A percentile compares a stretch with the other conserved stretches of the same genome.
Conservation (phyloP, 2,329 filamentous ascomycete genomes). For the Aspergillus ustus region DNA sequence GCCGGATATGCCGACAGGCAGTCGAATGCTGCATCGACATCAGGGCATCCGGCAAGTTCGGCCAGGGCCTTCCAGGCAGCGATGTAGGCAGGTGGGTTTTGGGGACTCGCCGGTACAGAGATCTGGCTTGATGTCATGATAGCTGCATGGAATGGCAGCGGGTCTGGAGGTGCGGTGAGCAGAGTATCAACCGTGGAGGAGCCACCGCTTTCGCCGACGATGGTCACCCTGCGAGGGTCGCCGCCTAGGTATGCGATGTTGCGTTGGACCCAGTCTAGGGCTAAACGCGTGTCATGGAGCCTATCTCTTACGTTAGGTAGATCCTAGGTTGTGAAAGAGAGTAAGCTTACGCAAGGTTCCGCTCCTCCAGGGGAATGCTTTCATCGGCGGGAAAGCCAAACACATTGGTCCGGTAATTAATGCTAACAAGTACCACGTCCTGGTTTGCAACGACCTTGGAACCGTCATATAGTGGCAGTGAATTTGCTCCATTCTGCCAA, state of each 20-base stretch:
- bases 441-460: not conserved
- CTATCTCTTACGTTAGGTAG: not conserved
- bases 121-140: constrained; percentile 7
- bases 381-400: constrained; percentile 21
- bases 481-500: not conserved
- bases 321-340: not conserved
- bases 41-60: not conserved
- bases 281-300: not conserved
- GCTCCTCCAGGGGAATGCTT: not conserved
- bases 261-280: not conserved
- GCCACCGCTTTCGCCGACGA: not conserved
- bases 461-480: constrained; percentile 4
- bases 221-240: not conserved
- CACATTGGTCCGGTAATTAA: constrained; percentile 27
- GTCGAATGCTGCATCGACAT: not conserved
- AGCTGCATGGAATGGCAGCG: not conserved
- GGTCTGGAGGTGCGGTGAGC: not conserved
- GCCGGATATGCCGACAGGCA: not conserved
- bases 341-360: not conserved
- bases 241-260: not conserved
- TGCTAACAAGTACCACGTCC: constrained; percentile 10
- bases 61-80: not conserved
- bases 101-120: not conserved
- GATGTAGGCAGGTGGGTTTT: not conserved
- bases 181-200: not conserved